Base-by-base conservation (phyloP, 306 rosid species). In the Lathyrus aphaca region DNA sequence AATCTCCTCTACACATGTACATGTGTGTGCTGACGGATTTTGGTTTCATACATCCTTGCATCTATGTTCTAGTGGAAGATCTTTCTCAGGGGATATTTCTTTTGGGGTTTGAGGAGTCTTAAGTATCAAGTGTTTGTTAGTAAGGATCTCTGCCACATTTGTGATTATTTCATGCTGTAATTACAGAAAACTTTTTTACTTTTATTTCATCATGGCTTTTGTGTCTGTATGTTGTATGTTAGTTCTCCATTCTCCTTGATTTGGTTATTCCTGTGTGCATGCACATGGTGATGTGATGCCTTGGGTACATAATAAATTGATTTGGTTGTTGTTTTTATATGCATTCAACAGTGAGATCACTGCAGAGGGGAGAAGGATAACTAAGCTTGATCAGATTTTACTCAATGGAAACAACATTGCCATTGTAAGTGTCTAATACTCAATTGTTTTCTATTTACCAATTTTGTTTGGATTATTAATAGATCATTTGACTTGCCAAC, bases 391-490 rank as follows among this genome's bases (percentile, higher is more conserved):
- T 66, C 99, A 94, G 86, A 94, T 94, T 77, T 82, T 94, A 74
- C 95, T 94, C 51, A 91, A 91, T 18, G 97, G 98, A 72, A 94
- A 94, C 95, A 91, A 94, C 82, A 94, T 91, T 86, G 97, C 99
- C n/a, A 91, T 94, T 84, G 99, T 94, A 84, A 94, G 97, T 86
- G 16, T 30, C 48, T 23, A 77, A 88, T 92, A 74, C 46, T 48
- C 54, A 17, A 19, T 69, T 66, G 11, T 18, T 74, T 71, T 58
- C 32, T 12, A 12, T 50, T 58, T 59, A 7, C 40, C 25, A 58
- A 14, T 14, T 37, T 12, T 75, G 15, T n/a, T 4, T 50, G 15
- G 39, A 37, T 25, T 70, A 10, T 51, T 45, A 15, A 13, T 25
- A 48, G 59, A 50, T 21, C 35, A 17, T 65, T 64, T 71, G 56